Conservation (phyloP, 2,329 filamentous ascomycete genomes). For the Sclerotinia trifoliorum region DNA sequence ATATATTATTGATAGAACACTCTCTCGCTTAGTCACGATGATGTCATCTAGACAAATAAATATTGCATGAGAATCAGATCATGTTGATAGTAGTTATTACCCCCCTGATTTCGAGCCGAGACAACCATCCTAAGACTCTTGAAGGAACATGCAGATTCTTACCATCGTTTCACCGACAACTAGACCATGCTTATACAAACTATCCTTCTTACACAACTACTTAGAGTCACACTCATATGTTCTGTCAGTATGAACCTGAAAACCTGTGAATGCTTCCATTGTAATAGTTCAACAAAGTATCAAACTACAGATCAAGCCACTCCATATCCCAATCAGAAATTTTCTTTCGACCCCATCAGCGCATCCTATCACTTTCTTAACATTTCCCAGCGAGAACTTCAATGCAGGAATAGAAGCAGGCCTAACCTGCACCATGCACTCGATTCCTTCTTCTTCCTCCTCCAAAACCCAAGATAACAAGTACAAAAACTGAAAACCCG, state of each 20-base stretch:
- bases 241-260: background rate
- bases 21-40: background rate
- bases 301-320: background rate
- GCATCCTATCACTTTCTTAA: fast-evolving
- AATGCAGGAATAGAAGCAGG: background rate
- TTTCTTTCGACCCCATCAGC: background rate
- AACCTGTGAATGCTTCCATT: background rate
- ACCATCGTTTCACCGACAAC: no score
- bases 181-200: no score
- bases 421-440: background rate
- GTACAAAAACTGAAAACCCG: no score
- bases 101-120: background rate
- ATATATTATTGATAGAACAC: background rate
- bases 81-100: background rate
- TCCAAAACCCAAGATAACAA: background rate
- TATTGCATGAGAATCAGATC: background rate
- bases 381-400: fast-evolving
- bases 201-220: background rate
- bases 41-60: no score
- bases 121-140: no score
- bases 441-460: background rate
- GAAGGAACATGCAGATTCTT: no score
- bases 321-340: background rate
- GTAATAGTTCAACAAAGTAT: background rate
- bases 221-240: background rate